These are phyloP conservation scores for Ascochyta pisi DNA, from an alignment of 2,329 filamentous ascomycete species.

Conservation along the genomic window DNA sequence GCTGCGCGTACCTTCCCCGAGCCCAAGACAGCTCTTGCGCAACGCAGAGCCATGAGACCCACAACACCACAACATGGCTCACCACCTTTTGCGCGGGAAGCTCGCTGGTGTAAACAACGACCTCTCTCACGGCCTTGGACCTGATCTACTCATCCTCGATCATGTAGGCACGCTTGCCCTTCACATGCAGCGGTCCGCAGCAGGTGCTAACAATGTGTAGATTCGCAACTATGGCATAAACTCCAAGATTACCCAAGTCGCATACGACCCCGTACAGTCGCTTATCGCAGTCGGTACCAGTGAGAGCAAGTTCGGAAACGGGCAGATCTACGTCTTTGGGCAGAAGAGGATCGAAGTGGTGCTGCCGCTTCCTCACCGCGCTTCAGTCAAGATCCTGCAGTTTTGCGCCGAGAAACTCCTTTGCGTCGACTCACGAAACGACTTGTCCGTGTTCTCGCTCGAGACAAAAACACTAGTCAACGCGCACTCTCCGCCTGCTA, in stretches of 20 bases:
- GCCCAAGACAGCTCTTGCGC: slow-evolving; percentile 20
- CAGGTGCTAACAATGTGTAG: slow-evolving; percentile 33
- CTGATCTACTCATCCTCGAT: slow-evolving; percentile 81
- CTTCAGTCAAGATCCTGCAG: slow-evolving; percentile 77
- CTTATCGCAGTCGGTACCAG: slow-evolving; percentile 90
- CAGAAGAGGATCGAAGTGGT: slow-evolving; percentile 79
- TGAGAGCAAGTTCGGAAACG: slow-evolving; percentile 83
- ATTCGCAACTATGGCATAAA: slow-evolving; percentile 63
- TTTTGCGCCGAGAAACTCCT: slow-evolving; percentile 88
- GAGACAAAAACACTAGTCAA: slow-evolving; percentile 70
- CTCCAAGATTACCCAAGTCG: slow-evolving; percentile 72
- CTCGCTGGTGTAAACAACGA: slow-evolving; percentile 93
- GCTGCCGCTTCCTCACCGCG: slow-evolving; percentile 72
- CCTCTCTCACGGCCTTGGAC: slow-evolving; percentile 79
- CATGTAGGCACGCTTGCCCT: slow-evolving; percentile 63
- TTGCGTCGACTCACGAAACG: slow-evolving; percentile 84
- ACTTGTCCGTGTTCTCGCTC: slow-evolving; percentile 83
- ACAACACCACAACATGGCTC: slow-evolving; percentile 68
- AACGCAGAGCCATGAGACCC: slow-evolving; percentile 40
- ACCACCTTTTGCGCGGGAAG: slow-evolving; percentile 86
- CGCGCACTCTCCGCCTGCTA: slow-evolving; percentile 77
- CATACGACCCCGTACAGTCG: slow-evolving; percentile 93
- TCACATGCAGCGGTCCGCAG: slow-evolving; percentile 9
- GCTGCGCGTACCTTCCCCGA: slow-evolving; percentile 13
- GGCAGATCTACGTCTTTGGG: slow-evolving; percentile 89